phyloP scores from a whole-genome alignment of 2,329 filamentous ascomycete species.

The Claviceps pazoutovae region DNA sequence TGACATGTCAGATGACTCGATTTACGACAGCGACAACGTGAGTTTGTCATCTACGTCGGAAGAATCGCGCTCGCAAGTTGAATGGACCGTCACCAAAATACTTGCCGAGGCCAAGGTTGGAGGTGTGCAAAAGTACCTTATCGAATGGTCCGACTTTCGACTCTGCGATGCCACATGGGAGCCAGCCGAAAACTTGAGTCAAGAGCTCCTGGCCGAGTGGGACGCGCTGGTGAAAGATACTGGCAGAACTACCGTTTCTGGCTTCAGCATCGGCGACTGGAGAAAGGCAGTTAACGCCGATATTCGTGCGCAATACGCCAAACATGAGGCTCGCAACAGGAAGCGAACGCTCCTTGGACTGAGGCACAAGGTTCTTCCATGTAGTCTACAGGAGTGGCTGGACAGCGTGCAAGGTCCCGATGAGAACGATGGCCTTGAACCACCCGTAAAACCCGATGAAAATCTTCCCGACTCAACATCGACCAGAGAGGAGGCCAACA shows the following conservation, averaged over 20 bases:
- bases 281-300: constrained; percentile 18
- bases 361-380: constrained; percentile 3
- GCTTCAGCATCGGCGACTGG: constrained; percentile 26
- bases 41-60: constrained; percentile 21
- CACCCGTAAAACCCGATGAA: not conserved
- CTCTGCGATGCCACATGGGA: constrained; percentile 35
- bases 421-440: constrained; percentile 1
- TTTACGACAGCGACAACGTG: constrained; percentile 12
- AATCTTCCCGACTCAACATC: not conserved
- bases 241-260: constrained; percentile 16
- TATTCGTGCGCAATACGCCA: constrained; percentile 17
- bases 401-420: not conserved
- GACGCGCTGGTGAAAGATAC: constrained; percentile 24
- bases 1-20: not conserved
- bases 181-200: constrained; percentile 28
- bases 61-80: constrained; percentile 21
- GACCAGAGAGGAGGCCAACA: not conserved
- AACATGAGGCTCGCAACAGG: constrained; percentile 29
- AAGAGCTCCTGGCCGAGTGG: constrained; percentile 29
- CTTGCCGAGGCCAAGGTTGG: constrained; percentile 28
- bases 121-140: constrained; percentile 17
- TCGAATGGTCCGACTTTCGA: constrained; percentile 23
- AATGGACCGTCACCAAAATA: constrained; percentile 38
- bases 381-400: constrained; percentile 2
- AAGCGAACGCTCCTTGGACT: constrained; percentile 26